phyloP scores from a whole-genome alignment of 306 rosid genomes.

The Pyrus bretschneideri region DNA sequence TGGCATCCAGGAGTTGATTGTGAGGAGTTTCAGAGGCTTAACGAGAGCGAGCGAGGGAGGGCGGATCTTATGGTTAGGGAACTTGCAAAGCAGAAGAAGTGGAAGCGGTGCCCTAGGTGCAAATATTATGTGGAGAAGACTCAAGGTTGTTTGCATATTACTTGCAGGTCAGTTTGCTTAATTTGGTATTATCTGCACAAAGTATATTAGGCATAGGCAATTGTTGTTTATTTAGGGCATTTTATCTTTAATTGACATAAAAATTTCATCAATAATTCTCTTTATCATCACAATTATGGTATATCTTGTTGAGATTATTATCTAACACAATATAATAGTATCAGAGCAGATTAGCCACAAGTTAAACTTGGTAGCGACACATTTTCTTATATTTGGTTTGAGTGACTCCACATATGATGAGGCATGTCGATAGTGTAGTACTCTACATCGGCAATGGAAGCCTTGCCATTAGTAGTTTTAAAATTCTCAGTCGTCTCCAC shows the following conservation, averaged over 20 bases:
- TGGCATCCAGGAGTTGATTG: conserved; percentile 51
- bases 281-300: not conserved
- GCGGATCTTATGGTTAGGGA: conserved; percentile 34
- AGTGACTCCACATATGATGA: not conserved
- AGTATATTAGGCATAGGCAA: too few relatives aligned
- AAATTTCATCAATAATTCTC: too few relatives aligned
- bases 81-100: conserved; percentile 31
- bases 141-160: conserved; percentile 41
- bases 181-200: too few relatives aligned
- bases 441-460: too few relatives aligned
- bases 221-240: too few relatives aligned
- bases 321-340: too few relatives aligned
- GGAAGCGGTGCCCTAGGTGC: conserved; percentile 52
- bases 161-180: conserved; percentile 43
- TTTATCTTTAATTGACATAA: too few relatives aligned
- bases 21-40: conserved; percentile 28
- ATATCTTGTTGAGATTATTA: too few relatives aligned
- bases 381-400: not conserved
- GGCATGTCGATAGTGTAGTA: not conserved
- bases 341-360: too few relatives aligned
- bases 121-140: conserved; percentile 34
- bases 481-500: too few relatives aligned
- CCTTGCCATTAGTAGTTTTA: too few relatives aligned
- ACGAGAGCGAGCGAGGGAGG: conserved; percentile 31
- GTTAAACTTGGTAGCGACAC: too few relatives aligned